Base-by-base conservation (phyloP, 2,329 filamentous ascomycete species). In the Aspergillus japonicus region DNA sequence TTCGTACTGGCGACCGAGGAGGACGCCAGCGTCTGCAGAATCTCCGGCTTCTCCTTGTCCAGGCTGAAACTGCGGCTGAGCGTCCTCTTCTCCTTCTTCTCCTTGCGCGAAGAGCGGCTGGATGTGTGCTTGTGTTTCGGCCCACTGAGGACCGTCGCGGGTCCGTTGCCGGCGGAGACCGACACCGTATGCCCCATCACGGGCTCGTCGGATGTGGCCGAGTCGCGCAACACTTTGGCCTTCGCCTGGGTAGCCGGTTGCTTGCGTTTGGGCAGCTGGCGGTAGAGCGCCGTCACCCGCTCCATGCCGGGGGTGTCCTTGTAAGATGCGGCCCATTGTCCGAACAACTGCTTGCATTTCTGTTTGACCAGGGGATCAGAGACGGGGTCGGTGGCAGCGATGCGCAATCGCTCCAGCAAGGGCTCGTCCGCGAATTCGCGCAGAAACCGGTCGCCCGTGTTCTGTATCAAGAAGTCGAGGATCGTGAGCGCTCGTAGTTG, bases 391-490 rank as follows among this genome's bases (percentile, higher is more conserved):
- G 90, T 92, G 35, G 90, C 92, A 65, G 94, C 90, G 35, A 98
- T 88, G 23, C 95, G 88, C 55, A 99, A 82, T 24, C 95, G 89
- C 77, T 99, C 95, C 62, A 99, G 85, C 44, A 99, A 81, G 31
- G 93, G 90, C 73, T 97, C 93, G 70, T 99, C 94, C 10, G 88
- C 90, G 74, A 98, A 96, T 16, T 86, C 85, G 52, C 91, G 87
- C 75, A 97, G 90, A 72, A 98, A 97, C 12, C 89, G 86, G 12
- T 89, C 83, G 1, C 94, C 94, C 2, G 92, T 93, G 78, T 99
- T 99, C 72, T 97, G 91, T 62, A 99, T 95, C 44, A 99, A 83
- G 47, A 91, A 93, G 73, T 99, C 95, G 2, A 99, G 85, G 53
- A 99, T 88, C 11, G 90, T 89, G 23, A 99, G 84, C 39, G 95